Evolutionary conservation across 2,329 filamentous ascomycete species (phyloP).

Genomic region (Fusarium sp.): DNA sequence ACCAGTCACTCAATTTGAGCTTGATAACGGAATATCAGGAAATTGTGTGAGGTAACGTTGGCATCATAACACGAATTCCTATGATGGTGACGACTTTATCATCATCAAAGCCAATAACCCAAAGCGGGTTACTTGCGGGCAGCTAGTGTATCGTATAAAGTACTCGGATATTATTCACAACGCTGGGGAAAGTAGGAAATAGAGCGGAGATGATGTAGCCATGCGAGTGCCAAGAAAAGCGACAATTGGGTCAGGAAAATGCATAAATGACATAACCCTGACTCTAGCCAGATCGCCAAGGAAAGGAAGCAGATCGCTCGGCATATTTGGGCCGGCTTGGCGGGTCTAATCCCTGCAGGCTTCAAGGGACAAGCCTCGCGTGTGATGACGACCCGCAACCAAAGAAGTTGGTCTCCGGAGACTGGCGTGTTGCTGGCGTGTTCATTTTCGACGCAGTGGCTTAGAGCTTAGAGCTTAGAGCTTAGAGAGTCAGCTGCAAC

Average conservation of each 20-base stretch:
- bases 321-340: constrained; percentile 47
- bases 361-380: constrained; percentile 16
- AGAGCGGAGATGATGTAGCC: constrained; percentile 6
- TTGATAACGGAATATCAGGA: no score
- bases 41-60: no score
- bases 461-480: neutral
- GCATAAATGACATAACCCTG: constrained; percentile 32
- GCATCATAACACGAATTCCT: no score
- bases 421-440: no score
- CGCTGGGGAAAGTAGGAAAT: constrained; percentile 9
- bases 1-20: no score
- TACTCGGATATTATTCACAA: no score
- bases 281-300: constrained; percentile 38
- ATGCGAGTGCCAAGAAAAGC: constrained; percentile 14
- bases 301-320: constrained; percentile 41
- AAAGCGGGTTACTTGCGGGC: no score
- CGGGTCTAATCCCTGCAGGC: constrained; percentile 19
- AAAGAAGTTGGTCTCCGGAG: neutral
- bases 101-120: neutral
- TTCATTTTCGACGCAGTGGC: neutral
- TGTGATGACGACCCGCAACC: constrained; percentile 24
- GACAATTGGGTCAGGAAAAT: constrained; percentile 21
- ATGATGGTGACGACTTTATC: neutral
- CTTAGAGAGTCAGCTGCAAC: no score
- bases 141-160: no score